phyloP scores from a whole-genome alignment of 257 asterid species.

The Handroanthus guayacan region DNA sequence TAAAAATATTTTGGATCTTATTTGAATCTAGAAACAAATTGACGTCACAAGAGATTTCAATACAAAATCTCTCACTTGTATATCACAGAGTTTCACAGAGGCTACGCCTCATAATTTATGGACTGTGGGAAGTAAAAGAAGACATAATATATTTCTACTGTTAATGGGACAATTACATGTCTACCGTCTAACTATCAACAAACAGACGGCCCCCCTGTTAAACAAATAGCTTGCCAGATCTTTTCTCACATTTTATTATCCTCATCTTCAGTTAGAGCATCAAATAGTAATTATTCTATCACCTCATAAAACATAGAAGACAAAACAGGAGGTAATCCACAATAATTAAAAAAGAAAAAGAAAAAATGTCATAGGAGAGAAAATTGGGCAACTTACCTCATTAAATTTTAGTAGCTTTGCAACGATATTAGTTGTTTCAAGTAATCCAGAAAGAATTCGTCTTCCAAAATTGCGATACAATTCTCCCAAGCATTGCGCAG shows the following conservation, averaged over 20 bases:
- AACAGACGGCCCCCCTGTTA: conserved; percentile 12
- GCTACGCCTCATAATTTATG: conserved; percentile 9
- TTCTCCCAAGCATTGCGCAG: conserved; percentile 96
- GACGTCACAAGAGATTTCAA: conserved; percentile 8
- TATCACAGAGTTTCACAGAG: conserved; percentile 14
- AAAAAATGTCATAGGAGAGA: conserved; percentile 23
- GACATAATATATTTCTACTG: not conserved
- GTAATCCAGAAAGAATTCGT: conserved; percentile 83
- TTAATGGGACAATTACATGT: conserved; percentile 9
- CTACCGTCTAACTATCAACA: conserved; percentile 7
- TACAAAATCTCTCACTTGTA: not conserved
- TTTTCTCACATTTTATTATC: conserved; percentile 18
- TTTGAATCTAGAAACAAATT: conserved; percentile 25
- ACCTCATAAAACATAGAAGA: conserved; percentile 19
- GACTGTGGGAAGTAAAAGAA: conserved; percentile 24
- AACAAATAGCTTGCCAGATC: conserved; percentile 28
- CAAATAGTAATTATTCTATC: conserved; percentile 8
- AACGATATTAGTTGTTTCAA: conserved; percentile 82
- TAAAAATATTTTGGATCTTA: not conserved
- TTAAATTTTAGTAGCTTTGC: conserved; percentile 76
- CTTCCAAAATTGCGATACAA: conserved; percentile 85
- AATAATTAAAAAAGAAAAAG: conserved; percentile 9
- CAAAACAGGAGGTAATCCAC: conserved; percentile 17
- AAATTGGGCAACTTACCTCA: conserved; percentile 67
- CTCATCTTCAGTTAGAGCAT: conserved; percentile 19